Conservation (phyloP, 2,329 filamentous ascomycete genomes). For the Aspergillus carbonarius region DNA sequence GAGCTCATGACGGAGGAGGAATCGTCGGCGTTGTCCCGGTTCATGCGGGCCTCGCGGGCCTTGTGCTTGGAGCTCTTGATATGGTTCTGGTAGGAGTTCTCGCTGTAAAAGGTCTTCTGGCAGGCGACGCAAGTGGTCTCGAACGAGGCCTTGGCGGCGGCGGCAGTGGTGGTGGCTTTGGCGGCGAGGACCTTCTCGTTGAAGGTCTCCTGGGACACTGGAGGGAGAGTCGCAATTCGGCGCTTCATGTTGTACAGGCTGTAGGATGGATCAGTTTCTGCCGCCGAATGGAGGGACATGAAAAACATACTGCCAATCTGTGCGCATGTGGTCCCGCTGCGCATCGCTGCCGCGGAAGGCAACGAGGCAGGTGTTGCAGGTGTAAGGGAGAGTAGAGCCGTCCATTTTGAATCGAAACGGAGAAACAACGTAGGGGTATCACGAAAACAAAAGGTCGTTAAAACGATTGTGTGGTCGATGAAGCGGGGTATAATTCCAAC, state of each 20-base stretch:
- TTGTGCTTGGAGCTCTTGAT: conserved; percentile 88
- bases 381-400: conserved; percentile 71
- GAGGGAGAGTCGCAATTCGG: conserved; percentile 83
- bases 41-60: conserved; percentile 58
- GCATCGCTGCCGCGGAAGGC: conserved; percentile 92
- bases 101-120: conserved; percentile 91
- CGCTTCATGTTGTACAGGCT: conserved; percentile 97
- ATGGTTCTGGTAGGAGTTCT: conserved; percentile 94
- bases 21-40: conserved; percentile 58
- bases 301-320: conserved; percentile 87
- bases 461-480: conserved; percentile 31
- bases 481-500: conserved; percentile 20
- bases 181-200: conserved; percentile 93
- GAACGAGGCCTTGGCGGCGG: conserved; percentile 84
- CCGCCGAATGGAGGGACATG: background rate
- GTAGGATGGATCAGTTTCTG: conserved; percentile 8
- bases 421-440: conserved; percentile 20
- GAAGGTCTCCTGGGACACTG: conserved; percentile 88
- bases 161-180: conserved; percentile 77
- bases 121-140: conserved; percentile 80
- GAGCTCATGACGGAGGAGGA: conserved; percentile 83
- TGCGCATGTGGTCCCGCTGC: conserved; percentile 95
- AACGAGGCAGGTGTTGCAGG: conserved; percentile 97
- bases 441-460: conserved; percentile 8
- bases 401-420: conserved; percentile 29